These are phyloP conservation scores for Croton laevigatus DNA, from an alignment of 441 rosid genomes.

Conservation along the genomic window DNA sequence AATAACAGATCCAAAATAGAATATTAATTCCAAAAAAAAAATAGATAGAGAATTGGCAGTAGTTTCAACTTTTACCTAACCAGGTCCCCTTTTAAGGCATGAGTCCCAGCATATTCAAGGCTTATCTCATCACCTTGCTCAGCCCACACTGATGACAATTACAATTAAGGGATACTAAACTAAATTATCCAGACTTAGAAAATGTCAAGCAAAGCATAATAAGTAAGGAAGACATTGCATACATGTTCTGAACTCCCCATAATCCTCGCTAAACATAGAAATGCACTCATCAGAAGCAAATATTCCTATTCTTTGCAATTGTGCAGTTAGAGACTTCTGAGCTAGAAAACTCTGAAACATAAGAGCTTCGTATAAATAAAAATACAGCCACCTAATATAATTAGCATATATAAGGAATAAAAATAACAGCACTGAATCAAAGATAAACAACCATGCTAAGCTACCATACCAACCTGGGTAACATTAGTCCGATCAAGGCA, in stretches of 20 bases:
- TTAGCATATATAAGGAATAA: slow-evolving; percentile 23
- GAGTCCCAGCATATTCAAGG: slow-evolving; percentile 91
- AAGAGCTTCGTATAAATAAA: slow-evolving; percentile 11
- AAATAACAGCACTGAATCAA: slow-evolving; percentile 9
- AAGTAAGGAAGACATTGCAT: slow-evolving; percentile 27
- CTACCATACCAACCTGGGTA: slow-evolving; percentile 64
- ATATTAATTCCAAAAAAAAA: slow-evolving; percentile 8
- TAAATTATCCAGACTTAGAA: slow-evolving; percentile 15
- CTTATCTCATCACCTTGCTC: slow-evolving; percentile 98
- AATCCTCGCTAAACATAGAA: slow-evolving; percentile 62
- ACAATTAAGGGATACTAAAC: slow-evolving; percentile 13
- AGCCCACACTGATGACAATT: slow-evolving; percentile 74
- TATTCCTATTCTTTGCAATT: slow-evolving; percentile 66
- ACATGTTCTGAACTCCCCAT: slow-evolving; percentile 68
- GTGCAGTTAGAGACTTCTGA: slow-evolving; percentile 64
- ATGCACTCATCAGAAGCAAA: slow-evolving; percentile 56
- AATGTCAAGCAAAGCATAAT: slow-evolving; percentile 15
- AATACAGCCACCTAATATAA: slow-evolving; percentile 1
- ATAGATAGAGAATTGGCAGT: neutral
- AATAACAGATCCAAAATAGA: slow-evolving; percentile 9
- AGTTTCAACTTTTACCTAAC: slow-evolving; percentile 54
- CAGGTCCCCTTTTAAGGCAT: slow-evolving; percentile 94
- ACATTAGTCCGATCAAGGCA: slow-evolving; percentile 98
- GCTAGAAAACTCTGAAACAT: slow-evolving; percentile 61
- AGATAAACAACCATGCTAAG: slow-evolving; percentile 1